Evolutionary conservation across 2,329 filamentous ascomycete species (phyloP), one percentile per base, ranked within the genome.

Genomic region (Aspergillus amoenus): DNA sequence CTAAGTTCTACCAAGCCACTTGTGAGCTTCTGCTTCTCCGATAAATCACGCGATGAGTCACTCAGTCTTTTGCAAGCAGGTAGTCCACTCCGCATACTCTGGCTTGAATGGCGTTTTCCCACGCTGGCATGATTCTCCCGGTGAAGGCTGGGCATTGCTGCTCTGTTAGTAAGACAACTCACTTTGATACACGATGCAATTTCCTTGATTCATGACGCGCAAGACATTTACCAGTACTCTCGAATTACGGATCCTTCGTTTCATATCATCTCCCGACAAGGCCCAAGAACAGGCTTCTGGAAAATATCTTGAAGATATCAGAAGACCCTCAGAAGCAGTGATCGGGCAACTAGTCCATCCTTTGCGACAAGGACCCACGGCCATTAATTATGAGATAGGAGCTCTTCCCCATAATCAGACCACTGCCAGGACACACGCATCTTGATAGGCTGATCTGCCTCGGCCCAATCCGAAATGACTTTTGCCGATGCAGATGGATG

Each of bases 11-110:
- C n/a, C 39, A 22, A 37, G 15, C 55, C 42, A 53, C 43, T 49
- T 47, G 49, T n/a, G 41, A 49, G 53, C 42, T 43, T 37, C 49
- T 40, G 53, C 51, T 56, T 41, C 32, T 41, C 41, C 43, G 27
- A 54, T 50, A 24, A 32, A 50, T 55, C 53, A 55, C 53, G 27
- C 53, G 40, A 44, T 50, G 15, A 45, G 18, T 24, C 22, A 15
- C 15, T n/a, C 22, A 27, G 8, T 9, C 3, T 30, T 30, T 9
- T 30, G 27, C 27, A 30, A 30, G 27, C 9, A 3, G 27, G 27
- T 30, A 11, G 3, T 30, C 9, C 9, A 11, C 27, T 30, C 27
- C 27, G 27, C 43, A 15, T 22, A 45, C 8, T 44, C 42, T 44
- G 18, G 42, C 42, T 44, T 44, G 40, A 17, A 42, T 15, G 18